Conservation (phyloP, 495 filamentous ascomycete species). For the Penicillium alfredii region DNA sequence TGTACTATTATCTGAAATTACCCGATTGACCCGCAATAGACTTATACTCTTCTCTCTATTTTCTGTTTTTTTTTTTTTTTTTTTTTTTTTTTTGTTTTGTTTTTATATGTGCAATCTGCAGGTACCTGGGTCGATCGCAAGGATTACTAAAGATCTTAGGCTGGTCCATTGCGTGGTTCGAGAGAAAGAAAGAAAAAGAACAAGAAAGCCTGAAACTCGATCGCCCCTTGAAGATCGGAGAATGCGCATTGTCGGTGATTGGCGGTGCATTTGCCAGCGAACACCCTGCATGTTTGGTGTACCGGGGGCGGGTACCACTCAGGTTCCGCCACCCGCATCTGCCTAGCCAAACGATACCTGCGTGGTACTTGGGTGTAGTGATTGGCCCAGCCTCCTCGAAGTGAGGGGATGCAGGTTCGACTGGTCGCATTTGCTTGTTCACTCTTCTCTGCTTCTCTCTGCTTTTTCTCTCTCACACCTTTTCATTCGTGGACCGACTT, state of each 20-base stretch:
- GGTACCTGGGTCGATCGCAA: too few species aligned
- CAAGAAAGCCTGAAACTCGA: too few species aligned
- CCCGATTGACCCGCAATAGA: constrained; percentile 28
- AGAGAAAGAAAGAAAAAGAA: too few species aligned
- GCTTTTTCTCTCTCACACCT: background rate
- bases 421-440: constrained; percentile 8
- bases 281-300: too few species aligned
- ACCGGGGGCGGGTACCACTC: too few species aligned
- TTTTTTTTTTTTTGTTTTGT: background rate
- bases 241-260: too few species aligned
- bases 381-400: constrained; percentile 28
- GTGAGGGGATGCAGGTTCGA: constrained; percentile 23
- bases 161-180: too few species aligned
- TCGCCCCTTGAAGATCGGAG: too few species aligned
- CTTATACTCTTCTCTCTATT: constrained; percentile 17
- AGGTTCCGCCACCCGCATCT: constrained; percentile 1
- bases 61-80: background rate
- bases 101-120: background rate
- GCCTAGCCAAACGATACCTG: constrained; percentile 1
- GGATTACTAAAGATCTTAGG: too few species aligned
- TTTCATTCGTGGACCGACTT: constrained; percentile 6
- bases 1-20: constrained; percentile 39
- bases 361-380: constrained; percentile 4
- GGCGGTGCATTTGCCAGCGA: too few species aligned
- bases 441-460: too few species aligned